Evolutionary conservation across 2,329 filamentous ascomycete species (phyloP), one percentile per base, ranked within the genome.

Genomic region (Calonectria honghensis): DNA sequence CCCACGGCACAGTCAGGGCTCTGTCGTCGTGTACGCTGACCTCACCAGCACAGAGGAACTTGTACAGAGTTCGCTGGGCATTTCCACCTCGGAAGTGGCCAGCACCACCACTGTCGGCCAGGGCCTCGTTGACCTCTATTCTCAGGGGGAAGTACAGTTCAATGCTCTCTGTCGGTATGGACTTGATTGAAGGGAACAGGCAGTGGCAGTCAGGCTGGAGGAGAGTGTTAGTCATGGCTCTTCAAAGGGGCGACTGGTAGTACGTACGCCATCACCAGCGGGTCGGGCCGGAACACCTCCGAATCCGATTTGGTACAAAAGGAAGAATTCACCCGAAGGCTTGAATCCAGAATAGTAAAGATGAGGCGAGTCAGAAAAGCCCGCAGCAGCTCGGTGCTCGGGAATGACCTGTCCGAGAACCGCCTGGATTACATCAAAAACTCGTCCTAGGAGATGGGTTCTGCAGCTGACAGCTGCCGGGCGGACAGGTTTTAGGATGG

Each of bases 311-410:
- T 59, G 54, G 7, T 59, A 59, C 6, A 59, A 6, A 6, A 59
- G 54, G 32, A 59, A 59, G 18, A 35, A 59, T 37, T 59, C 54
- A 14, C 54, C 54, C 1, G 31, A 24, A 10, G 54, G 54, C 20
- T 59, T 59, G 32, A 59, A 59, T 7, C 54, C 54, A 2, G 54
- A 59, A n/a, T 59, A 59, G 20, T 37, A 59, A 2, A 59, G 32
- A 6, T 59, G 54, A 59, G 54, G 54, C 10, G 54, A 59, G n/a
- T 59, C 54, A 14, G 54, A 59, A 31, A 59, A 59, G 31, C 54
- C 54, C 9, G 54, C 54, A 37, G 54, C 54, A 5, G 54, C 54
- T 39, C 54, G 32, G 32, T 59, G 54, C n/a, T 35, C 54, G 4
- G 54, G 54, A 27, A 59, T 59, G 20, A 37, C 32, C 32, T 59